phyloP scores from a whole-genome alignment of 495 filamentous ascomycete genomes.

The Aspergillus cristatus region DNA sequence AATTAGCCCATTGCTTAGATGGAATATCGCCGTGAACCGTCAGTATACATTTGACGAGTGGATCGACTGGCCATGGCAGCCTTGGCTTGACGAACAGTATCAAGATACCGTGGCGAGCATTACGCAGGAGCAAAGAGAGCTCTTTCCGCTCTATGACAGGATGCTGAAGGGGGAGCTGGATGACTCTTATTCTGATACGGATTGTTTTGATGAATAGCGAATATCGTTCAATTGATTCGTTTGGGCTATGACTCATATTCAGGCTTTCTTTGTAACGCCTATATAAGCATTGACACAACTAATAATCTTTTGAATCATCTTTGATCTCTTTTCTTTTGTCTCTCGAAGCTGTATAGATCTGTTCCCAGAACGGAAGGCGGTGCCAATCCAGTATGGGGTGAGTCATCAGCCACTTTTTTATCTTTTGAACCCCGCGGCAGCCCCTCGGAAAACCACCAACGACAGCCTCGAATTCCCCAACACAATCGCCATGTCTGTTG shows the following conservation, averaged over 20 bases:
- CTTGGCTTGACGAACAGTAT: constrained; percentile 3
- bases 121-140: background rate
- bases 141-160: constrained; percentile 1
- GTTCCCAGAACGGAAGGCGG: no score
- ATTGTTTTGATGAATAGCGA: background rate
- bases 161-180: constrained; percentile 1
- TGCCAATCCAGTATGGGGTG: constrained; percentile 23
- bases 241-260: no score
- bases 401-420: constrained; percentile 23
- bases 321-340: no score
- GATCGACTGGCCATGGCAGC: constrained; percentile 4
- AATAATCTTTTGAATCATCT: no score
- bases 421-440: constrained; percentile 18
- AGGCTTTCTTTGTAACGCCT: no score
- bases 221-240: no score
- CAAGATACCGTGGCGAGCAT: background rate
- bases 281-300: no score
- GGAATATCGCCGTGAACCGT: background rate
- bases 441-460: constrained; percentile 10
- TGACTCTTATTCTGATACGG: constrained; percentile 1
- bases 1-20: constrained; percentile 3
- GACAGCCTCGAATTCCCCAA: constrained; percentile 9
- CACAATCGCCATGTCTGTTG: constrained; percentile 59
- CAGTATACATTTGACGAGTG: background rate
- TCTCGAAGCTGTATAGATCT: no score